A percentile compares a stretch with the other conserved stretches of the same genome.
phyloP scores from a whole-genome alignment of 2,329 filamentous ascomycete species.

The Diatrype stigma region DNA sequence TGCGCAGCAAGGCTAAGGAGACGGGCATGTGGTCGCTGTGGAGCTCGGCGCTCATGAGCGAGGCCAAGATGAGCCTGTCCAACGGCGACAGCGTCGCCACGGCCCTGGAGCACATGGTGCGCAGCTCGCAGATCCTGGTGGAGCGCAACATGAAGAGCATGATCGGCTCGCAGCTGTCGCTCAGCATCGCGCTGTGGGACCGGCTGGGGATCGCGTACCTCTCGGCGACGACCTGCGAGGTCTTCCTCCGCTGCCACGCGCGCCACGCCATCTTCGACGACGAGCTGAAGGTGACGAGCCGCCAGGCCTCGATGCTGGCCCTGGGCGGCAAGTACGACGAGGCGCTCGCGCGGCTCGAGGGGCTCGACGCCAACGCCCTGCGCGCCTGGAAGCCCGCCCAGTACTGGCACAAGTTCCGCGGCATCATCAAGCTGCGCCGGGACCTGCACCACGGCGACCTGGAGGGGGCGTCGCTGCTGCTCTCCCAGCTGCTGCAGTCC shows the following conservation, averaged over 20 bases:
- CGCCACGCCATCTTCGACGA: constrained; percentile 64
- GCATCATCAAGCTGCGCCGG: constrained; percentile 60
- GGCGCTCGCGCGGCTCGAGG: constrained; percentile 57
- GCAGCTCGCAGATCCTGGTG: constrained; percentile 78
- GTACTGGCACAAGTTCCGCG: constrained; percentile 64
- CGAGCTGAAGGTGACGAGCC: constrained; percentile 68
- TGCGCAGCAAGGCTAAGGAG: constrained; percentile 83
- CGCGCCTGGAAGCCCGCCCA: constrained; percentile 76
- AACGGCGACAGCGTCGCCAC: constrained; percentile 62
- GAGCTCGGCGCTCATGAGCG: constrained; percentile 77
- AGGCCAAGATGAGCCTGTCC: constrained; percentile 74
- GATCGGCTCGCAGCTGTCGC: constrained; percentile 68
- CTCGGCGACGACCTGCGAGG: constrained; percentile 60
- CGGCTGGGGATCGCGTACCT: constrained; percentile 61
- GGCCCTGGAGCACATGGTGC: constrained; percentile 74
- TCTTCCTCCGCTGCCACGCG: constrained; percentile 71
- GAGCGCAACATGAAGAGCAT: constrained; percentile 69
- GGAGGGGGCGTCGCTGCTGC: constrained; percentile 44
- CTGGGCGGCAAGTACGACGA: constrained; percentile 67
- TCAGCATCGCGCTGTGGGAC: constrained; percentile 70
- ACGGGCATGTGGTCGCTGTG: constrained; percentile 80
- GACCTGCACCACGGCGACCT: constrained; percentile 55
- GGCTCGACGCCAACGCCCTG: constrained; percentile 56
- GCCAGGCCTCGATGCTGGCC: constrained; percentile 62
- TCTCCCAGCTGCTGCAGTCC: constrained; percentile 50